phyloP scores from a whole-genome alignment of 2,329 filamentous ascomycete genomes.

The Xylaria sp. region DNA sequence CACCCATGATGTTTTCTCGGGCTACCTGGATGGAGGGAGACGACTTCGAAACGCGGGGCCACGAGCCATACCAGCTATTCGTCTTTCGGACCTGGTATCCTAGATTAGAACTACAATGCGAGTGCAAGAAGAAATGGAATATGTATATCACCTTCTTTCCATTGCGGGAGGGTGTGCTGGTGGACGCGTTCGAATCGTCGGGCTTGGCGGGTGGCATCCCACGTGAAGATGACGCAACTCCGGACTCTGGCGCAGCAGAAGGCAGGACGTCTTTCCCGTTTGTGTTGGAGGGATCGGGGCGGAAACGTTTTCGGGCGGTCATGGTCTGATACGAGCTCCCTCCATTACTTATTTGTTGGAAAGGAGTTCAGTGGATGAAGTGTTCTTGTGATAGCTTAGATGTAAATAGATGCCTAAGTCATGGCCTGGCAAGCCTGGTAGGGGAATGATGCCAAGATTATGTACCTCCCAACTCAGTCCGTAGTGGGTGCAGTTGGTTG shows the following conservation, averaged over 20 bases:
- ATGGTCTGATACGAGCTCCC: constrained; percentile 45
- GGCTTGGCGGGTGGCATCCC: constrained; percentile 41
- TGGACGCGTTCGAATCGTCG: constrained; percentile 37
- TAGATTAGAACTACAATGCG: constrained; percentile 33
- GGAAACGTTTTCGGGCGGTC: constrained; percentile 56
- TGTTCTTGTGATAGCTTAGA: constrained; percentile 7
- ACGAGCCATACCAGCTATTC: constrained; percentile 72
- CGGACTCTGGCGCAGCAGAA: constrained; percentile 37
- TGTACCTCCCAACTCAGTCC: background rate
- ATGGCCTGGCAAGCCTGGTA: background rate
- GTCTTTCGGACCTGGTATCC: constrained; percentile 60
- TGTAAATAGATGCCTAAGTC: constrained; percentile 7
- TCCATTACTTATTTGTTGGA: constrained; percentile 15
- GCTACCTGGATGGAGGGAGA: constrained; percentile 69
- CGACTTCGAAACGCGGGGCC: constrained; percentile 67
- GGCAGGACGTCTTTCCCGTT: constrained; percentile 39
- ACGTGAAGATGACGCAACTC: constrained; percentile 42
- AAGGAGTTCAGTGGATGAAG: constrained; percentile 6
- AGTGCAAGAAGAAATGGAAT: background rate
- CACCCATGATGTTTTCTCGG: constrained; percentile 69
- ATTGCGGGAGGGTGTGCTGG: constrained; percentile 33
- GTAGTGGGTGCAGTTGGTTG: background rate
- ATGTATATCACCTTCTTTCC: constrained; percentile 36
- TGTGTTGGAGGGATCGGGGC: constrained; percentile 50
- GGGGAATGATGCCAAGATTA: constrained; percentile 17